Conservation (phyloP, 441 rosid species). For the Jatropha multifida region DNA sequence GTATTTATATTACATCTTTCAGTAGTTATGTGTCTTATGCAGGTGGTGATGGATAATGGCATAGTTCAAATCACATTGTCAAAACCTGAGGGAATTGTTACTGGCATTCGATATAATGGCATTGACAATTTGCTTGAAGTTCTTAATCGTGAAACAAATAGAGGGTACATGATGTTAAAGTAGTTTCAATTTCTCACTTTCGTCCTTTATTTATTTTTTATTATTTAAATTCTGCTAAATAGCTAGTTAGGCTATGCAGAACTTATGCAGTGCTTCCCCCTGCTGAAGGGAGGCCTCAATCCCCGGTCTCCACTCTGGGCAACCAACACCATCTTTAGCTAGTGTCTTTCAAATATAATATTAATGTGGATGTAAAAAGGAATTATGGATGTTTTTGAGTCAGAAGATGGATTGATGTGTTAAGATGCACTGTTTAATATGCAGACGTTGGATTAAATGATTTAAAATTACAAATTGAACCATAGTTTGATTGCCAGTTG, state of each 20-base stretch:
- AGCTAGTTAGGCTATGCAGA: not conserved
- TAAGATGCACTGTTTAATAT: not conserved
- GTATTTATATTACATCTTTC: not conserved
- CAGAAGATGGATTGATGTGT: not conserved
- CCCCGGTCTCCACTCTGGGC: not conserved
- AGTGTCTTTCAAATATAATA: not conserved
- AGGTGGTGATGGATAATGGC: conserved; percentile 70
- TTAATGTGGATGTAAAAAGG: not conserved
- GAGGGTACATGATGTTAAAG: conserved; percentile 44
- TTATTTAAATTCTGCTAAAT: not conserved
- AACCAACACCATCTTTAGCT: not conserved
- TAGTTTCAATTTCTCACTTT: not conserved
- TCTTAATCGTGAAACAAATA: conserved; percentile 43
- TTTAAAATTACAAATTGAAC: not conserved
- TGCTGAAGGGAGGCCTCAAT: not conserved
- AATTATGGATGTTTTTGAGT: not conserved
- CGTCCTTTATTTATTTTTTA: not conserved
- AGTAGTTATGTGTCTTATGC: conserved; percentile 24
- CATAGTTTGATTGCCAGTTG: not conserved
- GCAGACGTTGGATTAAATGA: not conserved
- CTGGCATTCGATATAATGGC: conserved; percentile 60
- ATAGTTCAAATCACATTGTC: conserved; percentile 51
- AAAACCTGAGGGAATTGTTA: conserved; percentile 52
- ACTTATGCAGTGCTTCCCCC: not conserved
- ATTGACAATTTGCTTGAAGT: conserved; percentile 89